Evolutionary conservation across 441 rosid species (phyloP), one percentile per base, ranked within the genome.

Genomic region (Breynia disticha): DNA sequence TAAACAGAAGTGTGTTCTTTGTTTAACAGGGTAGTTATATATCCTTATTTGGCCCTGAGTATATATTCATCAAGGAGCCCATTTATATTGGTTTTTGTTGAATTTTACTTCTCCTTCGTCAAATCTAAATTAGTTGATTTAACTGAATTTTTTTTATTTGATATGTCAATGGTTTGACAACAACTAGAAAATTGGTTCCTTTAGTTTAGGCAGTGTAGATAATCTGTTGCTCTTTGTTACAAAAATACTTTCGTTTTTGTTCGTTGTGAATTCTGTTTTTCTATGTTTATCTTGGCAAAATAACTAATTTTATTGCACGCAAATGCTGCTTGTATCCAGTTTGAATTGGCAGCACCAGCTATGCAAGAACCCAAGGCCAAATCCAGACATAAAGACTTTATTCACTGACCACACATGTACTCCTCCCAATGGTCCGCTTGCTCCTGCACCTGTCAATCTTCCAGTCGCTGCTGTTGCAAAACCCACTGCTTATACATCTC

Each of bases 281-380:
- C 32, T 2, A 24, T 24, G 32, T 51, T 54, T 55, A 19, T 62
- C 39, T 11, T 15, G 28, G n/a, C 51, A 39, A 48, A 19, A 32
- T 22, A 14, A 7, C 1, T 38, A 7, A 19, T 10, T 52, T 51
- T 17, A n/a, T 37, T 56, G 50, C 54, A 17, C 47, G 47, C 62
- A 49, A 38, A 38, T 54, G 28, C 59, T 65, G 19, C 56, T 17
- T 50, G 16, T 50, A 65, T 78, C 59, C 82, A 90, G 97, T 57
- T 79, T 90, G 71, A 84, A 84, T 56, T 86, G 95, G 95, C 95
- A 90, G 83, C 97, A 90, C 72, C 85, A 81, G 65, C 60, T 84
- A 48, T 86, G 97, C 76, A 84, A 86, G 80, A 86, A 84, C 60
- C 95, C 91, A 9, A 78, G 87, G 76, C 61, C 89, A 52, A 86